Evolutionary conservation across 768 basidiomycete genomes (phyloP), one percentile per base, ranked within the genome.

Genomic region (Leccinellum rugosiceps): DNA sequence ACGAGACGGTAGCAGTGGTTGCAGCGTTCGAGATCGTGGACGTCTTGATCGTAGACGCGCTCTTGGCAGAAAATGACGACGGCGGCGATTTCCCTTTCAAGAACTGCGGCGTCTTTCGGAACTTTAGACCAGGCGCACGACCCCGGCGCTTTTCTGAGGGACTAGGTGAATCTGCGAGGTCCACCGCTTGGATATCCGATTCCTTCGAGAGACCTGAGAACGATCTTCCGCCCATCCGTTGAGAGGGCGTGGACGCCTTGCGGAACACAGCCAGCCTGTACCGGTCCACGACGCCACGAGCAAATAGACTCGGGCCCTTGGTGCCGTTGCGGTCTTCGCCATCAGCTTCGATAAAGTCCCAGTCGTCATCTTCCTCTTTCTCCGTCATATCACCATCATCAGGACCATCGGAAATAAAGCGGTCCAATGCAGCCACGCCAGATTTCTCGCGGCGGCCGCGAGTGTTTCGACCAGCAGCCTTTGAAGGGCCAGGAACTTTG

Each of bases 281-380:
- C 53, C 88, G 81, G 69, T 96, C 93, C 52, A 94, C 91, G 49
- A 94, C 90, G 6, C 93, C 93, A n/a, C 92, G 85, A 44, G 93
- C 88, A 67, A 94, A 94, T 38, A 94, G 79, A 67, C 87, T 94
- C 19, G 84, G 83, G 7, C 85, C 91, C 66, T 86, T 85, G 25
- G 86, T 76, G 17, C 92, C 91, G 59, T 94, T 93, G 58, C 86
- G 80, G 56, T 92, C 92, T 67, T 92, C 91, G n/a, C 84, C 85
- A 61, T 88, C 87, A 6, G 76, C 89, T 38, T 93, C 90, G 58
- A 96, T 81, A 60, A 94, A 83, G 80, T 94, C 93, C 93, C 94
- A 96, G 56, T 94, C 93, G 43, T 92, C 89, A 51, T 93, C 92
- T 53, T 87, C 84, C 19, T 74, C 73, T 52, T 55, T 74, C 64